Evolutionary conservation across 2,329 filamentous ascomycete genomes (phyloP), one percentile per base, ranked within the genome.

Genomic region (Rhynchosporium graminicola): DNA sequence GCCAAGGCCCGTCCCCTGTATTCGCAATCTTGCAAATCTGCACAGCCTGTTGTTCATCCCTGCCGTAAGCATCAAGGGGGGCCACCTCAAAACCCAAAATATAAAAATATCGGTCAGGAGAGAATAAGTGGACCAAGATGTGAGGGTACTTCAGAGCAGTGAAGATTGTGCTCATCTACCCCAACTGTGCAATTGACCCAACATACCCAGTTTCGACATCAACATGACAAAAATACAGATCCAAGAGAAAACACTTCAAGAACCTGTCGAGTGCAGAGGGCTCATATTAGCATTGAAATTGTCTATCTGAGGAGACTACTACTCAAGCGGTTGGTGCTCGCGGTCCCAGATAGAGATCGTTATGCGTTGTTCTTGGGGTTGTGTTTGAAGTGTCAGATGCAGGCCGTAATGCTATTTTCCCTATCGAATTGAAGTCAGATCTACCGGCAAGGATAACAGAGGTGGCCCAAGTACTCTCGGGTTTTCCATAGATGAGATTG

Each of bases 21-120:
- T 57, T 63, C 63, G 67, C 55, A 70, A 70, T 70, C 68, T 68
- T 68, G 66, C 38, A 59, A 64, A 61, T 66, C 62, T 67, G 63
- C 65, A 67, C 63, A 69, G 66, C 67, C 67, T 68, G 64, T 60
- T 63, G 12, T 54, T 46, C n/a, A 65, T 65, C 67, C 65, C 56
- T 68, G 65, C 60, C 57, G 54, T 51, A 28, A 46, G 45, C 48
- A 51, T 36, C 52, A 20, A 42, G 31, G 52, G 52, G 13, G 28
- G 52, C 42, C 36, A 38, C 38, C 52, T 56, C 40, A 31, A 43
- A 51, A 42, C 36, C 28, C 20, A 20, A 20, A 20, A 20, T 20
- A 20, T 20, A 33, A 56, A 42, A 56, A 56, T 56, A 56, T 43
- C 52, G 38, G 42, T 26, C 42, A 38, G 36, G 20, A 29, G 28